phyloP scores from a whole-genome alignment of 2,329 filamentous ascomycete genomes.

The Microdochium nivale region DNA sequence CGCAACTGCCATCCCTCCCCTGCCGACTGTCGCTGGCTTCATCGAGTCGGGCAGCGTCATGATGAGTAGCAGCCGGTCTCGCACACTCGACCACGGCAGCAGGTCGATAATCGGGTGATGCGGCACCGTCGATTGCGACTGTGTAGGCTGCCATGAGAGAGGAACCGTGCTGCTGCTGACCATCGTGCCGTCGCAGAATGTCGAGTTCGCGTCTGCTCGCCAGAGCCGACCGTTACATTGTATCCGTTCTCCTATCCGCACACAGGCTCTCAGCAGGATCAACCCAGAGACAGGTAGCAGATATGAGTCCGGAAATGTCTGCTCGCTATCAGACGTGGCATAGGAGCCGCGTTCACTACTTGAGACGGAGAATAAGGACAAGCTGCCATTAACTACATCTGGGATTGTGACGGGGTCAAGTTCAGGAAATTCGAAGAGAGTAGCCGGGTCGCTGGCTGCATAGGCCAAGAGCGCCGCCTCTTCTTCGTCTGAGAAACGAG shows the following conservation, averaged over 20 bases:
- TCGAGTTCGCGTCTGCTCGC: slow-evolving; percentile 35
- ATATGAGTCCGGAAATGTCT: slow-evolving; percentile 34
- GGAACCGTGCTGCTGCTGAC: slow-evolving; percentile 31
- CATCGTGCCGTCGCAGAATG: slow-evolving; percentile 27
- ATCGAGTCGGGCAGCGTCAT: slow-evolving; percentile 37
- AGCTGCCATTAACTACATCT: background rate
- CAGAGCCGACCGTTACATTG: slow-evolving; percentile 32
- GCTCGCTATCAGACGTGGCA: slow-evolving; percentile 1
- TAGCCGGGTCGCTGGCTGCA: slow-evolving; percentile 4
- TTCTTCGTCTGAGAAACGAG: background rate
- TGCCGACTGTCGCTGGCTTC: slow-evolving; percentile 35
- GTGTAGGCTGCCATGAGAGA: slow-evolving; percentile 38
- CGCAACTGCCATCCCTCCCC: slow-evolving; percentile 34
- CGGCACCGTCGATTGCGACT: slow-evolving; percentile 36
- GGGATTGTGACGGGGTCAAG: background rate
- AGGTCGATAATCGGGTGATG: slow-evolving; percentile 51
- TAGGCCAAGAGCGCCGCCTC: background rate
- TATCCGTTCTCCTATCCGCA: slow-evolving; percentile 38
- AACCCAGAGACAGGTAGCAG: slow-evolving; percentile 38
- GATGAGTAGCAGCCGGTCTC: slow-evolving; percentile 43
- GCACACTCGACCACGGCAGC: slow-evolving; percentile 46
- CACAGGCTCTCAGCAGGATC: slow-evolving; percentile 35
- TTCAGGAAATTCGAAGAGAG: background rate
- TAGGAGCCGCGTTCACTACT: slow-evolving; percentile 5
- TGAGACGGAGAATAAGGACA: background rate